Percentiles rank a stretch among this genome's conserved stretches.
Evolutionary conservation across 2,329 filamentous ascomycete species (phyloP).

Genomic region (Cadophora luteo-olivacea): DNA sequence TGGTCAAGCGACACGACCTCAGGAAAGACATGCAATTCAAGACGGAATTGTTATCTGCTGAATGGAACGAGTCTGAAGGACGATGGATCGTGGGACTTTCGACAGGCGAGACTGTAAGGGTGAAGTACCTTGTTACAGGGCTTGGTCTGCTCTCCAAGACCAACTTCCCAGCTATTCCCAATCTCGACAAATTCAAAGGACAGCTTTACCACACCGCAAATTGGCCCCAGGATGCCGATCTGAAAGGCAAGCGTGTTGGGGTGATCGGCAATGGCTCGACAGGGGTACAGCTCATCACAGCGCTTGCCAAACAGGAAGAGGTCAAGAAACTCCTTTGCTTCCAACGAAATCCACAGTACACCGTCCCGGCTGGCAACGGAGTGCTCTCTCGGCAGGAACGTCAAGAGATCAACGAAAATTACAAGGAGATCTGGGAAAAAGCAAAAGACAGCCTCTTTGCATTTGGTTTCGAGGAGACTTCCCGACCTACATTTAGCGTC

Average conservation of each 20-base stretch:
- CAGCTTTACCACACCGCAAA: constrained; percentile 36
- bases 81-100: constrained; percentile 57
- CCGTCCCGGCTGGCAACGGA: constrained; percentile 53
- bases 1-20: constrained; percentile 59
- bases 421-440: constrained; percentile 44
- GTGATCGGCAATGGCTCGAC: constrained; percentile 55
- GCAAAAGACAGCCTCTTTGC: constrained; percentile 43
- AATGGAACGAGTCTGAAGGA: constrained; percentile 57
- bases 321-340: constrained; percentile 54
- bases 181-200: constrained; percentile 53
- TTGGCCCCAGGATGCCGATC: constrained; percentile 49
- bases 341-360: constrained; percentile 64
- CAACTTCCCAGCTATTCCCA: constrained; percentile 47
- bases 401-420: constrained; percentile 44
- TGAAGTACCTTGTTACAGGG: constrained; percentile 31
- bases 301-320: constrained; percentile 45
- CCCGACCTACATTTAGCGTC: constrained; percentile 36
- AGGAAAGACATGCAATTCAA: constrained; percentile 64
- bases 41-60: constrained; percentile 55
- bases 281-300: constrained; percentile 38
- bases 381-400: constrained; percentile 41
- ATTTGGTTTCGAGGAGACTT: constrained; percentile 45
- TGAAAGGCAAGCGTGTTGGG: constrained; percentile 57
- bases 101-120: constrained; percentile 18
- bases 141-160: constrained; percentile 31